Evolutionary conservation across 2,329 filamentous ascomycete species (phyloP).

Genomic region (Westerdykella sp.): DNA sequence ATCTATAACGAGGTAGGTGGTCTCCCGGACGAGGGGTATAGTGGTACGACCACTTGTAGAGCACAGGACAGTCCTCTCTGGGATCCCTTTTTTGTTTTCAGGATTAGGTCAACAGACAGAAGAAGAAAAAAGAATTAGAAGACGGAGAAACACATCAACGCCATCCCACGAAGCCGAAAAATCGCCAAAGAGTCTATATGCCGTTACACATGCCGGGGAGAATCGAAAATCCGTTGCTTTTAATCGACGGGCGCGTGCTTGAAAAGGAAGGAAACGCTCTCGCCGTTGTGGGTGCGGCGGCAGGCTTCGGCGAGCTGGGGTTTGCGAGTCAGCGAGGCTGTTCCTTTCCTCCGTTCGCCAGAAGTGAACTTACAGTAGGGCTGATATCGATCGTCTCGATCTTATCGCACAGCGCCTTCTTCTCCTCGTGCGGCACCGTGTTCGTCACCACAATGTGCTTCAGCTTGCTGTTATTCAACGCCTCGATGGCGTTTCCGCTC

Average conservation of each 20-base stretch:
- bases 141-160: too few relatives aligned
- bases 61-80: too few relatives aligned
- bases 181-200: too few relatives aligned
- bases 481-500: slow-evolving; percentile 80
- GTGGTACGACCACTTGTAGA: too few relatives aligned
- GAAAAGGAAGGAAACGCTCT: slow-evolving; percentile 64
- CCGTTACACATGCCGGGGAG: too few relatives aligned
- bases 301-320: slow-evolving; percentile 60
- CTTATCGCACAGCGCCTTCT: slow-evolving; percentile 70
- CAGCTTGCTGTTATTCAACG: slow-evolving; percentile 70
- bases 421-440: slow-evolving; percentile 74
- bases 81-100: too few relatives aligned
- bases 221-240: slow-evolving; percentile 2
- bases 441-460: slow-evolving; percentile 84
- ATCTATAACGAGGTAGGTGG: too few relatives aligned
- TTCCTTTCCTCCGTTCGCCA: neutral
- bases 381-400: slow-evolving; percentile 90
- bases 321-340: slow-evolving; percentile 9
- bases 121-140: too few relatives aligned
- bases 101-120: too few relatives aligned
- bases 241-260: slow-evolving; percentile 56
- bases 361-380: slow-evolving; percentile 53
- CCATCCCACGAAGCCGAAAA: too few relatives aligned
- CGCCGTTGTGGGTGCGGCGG: slow-evolving; percentile 65
- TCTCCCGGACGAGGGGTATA: too few relatives aligned